Conservation (phyloP, 495 filamentous ascomycete genomes). For the Saxispiralis lemnorum region DNA sequence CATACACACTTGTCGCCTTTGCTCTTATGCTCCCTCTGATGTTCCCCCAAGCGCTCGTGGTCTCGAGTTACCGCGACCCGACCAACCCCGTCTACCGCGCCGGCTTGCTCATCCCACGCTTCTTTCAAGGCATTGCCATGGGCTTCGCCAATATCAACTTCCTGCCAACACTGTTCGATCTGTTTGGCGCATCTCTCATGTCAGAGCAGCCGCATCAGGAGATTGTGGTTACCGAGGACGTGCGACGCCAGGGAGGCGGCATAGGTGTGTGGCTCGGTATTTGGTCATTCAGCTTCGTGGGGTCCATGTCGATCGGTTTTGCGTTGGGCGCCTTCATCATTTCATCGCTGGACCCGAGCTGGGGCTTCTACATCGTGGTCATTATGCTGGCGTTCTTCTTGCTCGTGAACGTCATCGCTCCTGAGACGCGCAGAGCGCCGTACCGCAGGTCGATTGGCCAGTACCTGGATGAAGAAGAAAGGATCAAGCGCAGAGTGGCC, state of each 20-base stretch:
- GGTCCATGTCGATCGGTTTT: slow-evolving; percentile 50
- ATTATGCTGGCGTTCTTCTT: slow-evolving; percentile 42
- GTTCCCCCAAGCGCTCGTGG: slow-evolving; percentile 52
- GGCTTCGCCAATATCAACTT: slow-evolving; percentile 66
- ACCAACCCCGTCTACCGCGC: slow-evolving; percentile 37
- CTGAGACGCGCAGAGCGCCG: slow-evolving; percentile 45
- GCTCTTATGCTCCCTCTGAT: slow-evolving; percentile 52
- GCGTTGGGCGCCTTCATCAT: slow-evolving; percentile 49
- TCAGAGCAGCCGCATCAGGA: slow-evolving; percentile 55
- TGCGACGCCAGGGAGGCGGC: slow-evolving; percentile 52
- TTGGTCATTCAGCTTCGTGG: slow-evolving; percentile 57
- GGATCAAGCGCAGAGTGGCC: slow-evolving; percentile 39
- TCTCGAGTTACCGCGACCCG: slow-evolving; percentile 37
- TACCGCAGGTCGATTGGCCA: slow-evolving; percentile 49
- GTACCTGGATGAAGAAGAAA: slow-evolving; percentile 34
- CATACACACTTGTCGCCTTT: slow-evolving; percentile 48
- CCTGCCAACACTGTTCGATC: slow-evolving; percentile 47
- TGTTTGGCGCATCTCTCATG: slow-evolving; percentile 57
- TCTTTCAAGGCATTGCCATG: slow-evolving; percentile 44
- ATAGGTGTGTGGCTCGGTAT: slow-evolving; percentile 63
- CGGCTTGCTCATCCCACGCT: slow-evolving; percentile 43
- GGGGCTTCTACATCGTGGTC: slow-evolving; percentile 58
- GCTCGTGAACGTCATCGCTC: slow-evolving; percentile 45
- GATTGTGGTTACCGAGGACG: slow-evolving; percentile 41
- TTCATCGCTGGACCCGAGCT: slow-evolving; percentile 38